phyloP scores from a whole-genome alignment of 1,284 basidiomycete species.

The Pseudozyma sp. region DNA sequence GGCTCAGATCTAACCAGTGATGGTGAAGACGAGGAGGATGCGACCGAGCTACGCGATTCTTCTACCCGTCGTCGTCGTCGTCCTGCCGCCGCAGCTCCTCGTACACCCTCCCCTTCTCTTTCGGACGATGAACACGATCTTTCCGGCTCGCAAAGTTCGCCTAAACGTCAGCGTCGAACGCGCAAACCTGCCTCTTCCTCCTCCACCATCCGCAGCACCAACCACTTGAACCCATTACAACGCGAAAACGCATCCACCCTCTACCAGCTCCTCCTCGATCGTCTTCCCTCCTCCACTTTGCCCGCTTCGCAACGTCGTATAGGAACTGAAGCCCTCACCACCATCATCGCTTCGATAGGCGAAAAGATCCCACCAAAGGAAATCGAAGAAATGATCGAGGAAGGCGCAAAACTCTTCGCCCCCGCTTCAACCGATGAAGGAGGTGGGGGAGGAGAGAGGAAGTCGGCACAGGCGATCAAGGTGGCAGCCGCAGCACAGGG shows the following conservation, averaged over 20 bases:
- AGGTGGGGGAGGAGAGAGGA: constrained; percentile 6
- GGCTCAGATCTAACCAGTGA: constrained; percentile 27
- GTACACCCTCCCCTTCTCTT: constrained; percentile 6
- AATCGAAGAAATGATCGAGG: constrained; percentile 49
- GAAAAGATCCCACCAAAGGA: constrained; percentile 47
- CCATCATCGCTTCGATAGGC: constrained; percentile 17
- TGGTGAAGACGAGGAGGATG: constrained; percentile 9
- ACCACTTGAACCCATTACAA: constrained; percentile 38
- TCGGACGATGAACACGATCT: neutral
- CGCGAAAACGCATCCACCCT: constrained; percentile 17
- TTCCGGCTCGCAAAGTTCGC: constrained; percentile 1
- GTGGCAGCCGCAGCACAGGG: constrained; percentile 36
- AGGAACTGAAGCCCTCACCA: constrained; percentile 14
- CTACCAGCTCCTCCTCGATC: constrained; percentile 28
- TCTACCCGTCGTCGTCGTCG: constrained; percentile 7
- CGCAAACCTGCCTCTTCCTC: constrained; percentile 7
- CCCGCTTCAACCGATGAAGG: constrained; percentile 17
- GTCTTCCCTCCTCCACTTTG: constrained; percentile 20
- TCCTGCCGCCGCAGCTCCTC: neutral
- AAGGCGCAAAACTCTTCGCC: constrained; percentile 43
- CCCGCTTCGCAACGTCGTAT: constrained; percentile 20
- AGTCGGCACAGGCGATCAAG: constrained; percentile 21
- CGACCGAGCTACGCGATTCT: neutral
- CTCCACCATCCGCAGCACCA: constrained; percentile 9
- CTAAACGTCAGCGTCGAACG: constrained; percentile 14